These are phyloP conservation scores for Quercus ilex DNA, from an alignment of 306 rosid genomes.

Conservation along the genomic window DNA sequence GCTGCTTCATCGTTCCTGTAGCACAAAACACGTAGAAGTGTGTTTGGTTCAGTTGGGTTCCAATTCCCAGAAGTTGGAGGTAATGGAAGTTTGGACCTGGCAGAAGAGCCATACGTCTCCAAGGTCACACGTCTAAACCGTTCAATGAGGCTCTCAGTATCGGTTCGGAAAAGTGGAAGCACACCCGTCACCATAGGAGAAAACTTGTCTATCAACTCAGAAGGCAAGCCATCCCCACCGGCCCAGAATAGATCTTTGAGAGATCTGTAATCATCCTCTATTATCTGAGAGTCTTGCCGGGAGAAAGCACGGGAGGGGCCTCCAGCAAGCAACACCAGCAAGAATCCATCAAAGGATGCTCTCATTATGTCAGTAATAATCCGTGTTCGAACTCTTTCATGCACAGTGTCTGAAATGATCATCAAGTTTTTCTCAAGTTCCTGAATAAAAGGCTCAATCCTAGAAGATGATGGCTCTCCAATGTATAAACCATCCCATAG, in stretches of 20 bases:
- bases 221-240: slow-evolving; percentile 91
- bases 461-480: slow-evolving; percentile 76
- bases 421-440: slow-evolving; percentile 74
- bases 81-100: slow-evolving; percentile 82
- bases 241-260: slow-evolving; percentile 90
- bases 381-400: slow-evolving; percentile 82
- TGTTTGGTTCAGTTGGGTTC: slow-evolving; percentile 89
- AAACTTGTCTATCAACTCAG: slow-evolving; percentile 78
- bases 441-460: slow-evolving; percentile 73
- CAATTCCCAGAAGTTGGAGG: slow-evolving; percentile 97
- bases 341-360: slow-evolving; percentile 95
- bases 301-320: slow-evolving; percentile 89
- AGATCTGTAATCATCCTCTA: slow-evolving; percentile 81
- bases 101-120: slow-evolving; percentile 77
- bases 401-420: slow-evolving; percentile 62
- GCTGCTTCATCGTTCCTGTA: slow-evolving; percentile 85
- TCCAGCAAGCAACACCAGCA: slow-evolving; percentile 95
- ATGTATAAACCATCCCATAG: slow-evolving; percentile 84
- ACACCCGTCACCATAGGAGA: slow-evolving; percentile 61
- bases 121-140: slow-evolving; percentile 66
- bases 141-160: slow-evolving; percentile 74
- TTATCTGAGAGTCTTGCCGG: slow-evolving; percentile 72
- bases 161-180: slow-evolving; percentile 82
- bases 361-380: slow-evolving; percentile 84
- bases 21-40: slow-evolving; percentile 84